These are phyloP conservation scores for Canavalia gladiata DNA, from an alignment of 306 rosid genomes.

Conservation along the genomic window DNA sequence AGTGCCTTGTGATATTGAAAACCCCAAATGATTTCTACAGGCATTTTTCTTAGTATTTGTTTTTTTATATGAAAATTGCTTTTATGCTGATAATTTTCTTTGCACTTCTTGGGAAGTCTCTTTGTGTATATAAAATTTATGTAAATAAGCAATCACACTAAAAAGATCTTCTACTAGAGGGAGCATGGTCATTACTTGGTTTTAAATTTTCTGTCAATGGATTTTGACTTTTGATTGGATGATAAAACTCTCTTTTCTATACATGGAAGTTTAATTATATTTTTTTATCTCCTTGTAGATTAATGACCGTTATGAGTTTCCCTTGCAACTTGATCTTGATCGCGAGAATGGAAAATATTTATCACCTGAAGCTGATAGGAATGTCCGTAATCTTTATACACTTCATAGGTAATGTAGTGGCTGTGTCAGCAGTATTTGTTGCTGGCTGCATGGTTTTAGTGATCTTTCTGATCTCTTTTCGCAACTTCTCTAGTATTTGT, in stretches of 20 bases:
- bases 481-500: conserved; percentile 10
- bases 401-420: conserved; percentile 82
- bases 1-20: conserved; percentile 19
- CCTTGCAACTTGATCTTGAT: conserved; percentile 97
- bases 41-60: conserved; percentile 6
- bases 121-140: not conserved
- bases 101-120: not conserved
- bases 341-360: conserved; percentile 89
- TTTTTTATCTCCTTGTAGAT: conserved; percentile 57
- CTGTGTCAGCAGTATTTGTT: conserved; percentile 25
- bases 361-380: conserved; percentile 95
- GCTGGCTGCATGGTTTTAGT: not conserved
- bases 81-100: not conserved
- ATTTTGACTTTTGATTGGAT: conserved; percentile 27
- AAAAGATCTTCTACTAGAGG: conserved; percentile 28
- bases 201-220: not conserved
- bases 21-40: not conserved
- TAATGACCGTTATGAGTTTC: conserved; percentile 98
- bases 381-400: conserved; percentile 91
- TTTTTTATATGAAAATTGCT: not conserved
- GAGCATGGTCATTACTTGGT: conserved; percentile 30
- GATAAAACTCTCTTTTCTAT: conserved; percentile 15
- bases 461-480: conserved; percentile 39
- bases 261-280: conserved; percentile 3
- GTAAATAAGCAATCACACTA: not conserved